Evolutionary conservation across 208 protist species (phyloP).

Genomic region (Wallacemonas rigidus): DNA sequence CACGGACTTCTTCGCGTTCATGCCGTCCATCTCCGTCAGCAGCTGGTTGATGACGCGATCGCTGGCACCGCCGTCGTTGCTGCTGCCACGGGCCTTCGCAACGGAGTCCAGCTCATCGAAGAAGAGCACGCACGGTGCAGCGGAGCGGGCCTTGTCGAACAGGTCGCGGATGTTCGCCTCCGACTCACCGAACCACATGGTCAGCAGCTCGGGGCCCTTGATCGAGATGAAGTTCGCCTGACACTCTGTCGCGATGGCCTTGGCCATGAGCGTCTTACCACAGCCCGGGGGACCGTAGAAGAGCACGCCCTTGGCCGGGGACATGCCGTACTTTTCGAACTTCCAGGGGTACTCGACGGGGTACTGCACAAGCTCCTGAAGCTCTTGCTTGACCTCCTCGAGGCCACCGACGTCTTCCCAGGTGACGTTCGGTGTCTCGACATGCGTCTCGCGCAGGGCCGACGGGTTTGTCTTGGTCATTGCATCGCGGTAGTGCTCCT

Average conservation of each 20-base stretch:
- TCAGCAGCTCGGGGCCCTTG: conserved; percentile 99
- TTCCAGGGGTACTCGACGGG: conserved; percentile 99
- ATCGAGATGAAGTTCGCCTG: conserved; percentile 99
- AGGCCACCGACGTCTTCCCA: conserved; percentile 99
- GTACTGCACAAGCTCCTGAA: conserved; percentile 99
- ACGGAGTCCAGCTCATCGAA: conserved; percentile 99
- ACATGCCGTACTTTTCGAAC: conserved; percentile 99
- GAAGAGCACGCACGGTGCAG: conserved; percentile 99
- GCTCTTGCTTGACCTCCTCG: conserved; percentile 97
- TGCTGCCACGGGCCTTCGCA: conserved; percentile 95
- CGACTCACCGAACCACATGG: conserved; percentile 99
- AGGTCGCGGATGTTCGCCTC: conserved; percentile 99
- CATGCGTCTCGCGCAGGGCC: conserved; percentile 98
- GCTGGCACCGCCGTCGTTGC: conserved; percentile 98
- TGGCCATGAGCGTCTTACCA: conserved; percentile 98
- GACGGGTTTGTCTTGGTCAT: conserved; percentile 97
- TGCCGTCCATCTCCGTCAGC: conserved; percentile 99
- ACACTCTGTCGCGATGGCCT: conserved; percentile 98
- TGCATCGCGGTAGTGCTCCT: conserved; percentile 99
- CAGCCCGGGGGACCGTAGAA: conserved; percentile 99
- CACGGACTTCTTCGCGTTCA: conserved; percentile 99
- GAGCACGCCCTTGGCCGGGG: conserved; percentile 97
- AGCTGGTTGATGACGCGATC: conserved; percentile 99
- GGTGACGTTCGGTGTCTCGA: conserved; percentile 99
- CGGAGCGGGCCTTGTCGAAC: conserved; percentile 99